A percentile compares a stretch with the other conserved stretches of the same genome.
Conservation (phyloP, 2,329 filamentous ascomycete genomes). For the Nemania sp. region DNA sequence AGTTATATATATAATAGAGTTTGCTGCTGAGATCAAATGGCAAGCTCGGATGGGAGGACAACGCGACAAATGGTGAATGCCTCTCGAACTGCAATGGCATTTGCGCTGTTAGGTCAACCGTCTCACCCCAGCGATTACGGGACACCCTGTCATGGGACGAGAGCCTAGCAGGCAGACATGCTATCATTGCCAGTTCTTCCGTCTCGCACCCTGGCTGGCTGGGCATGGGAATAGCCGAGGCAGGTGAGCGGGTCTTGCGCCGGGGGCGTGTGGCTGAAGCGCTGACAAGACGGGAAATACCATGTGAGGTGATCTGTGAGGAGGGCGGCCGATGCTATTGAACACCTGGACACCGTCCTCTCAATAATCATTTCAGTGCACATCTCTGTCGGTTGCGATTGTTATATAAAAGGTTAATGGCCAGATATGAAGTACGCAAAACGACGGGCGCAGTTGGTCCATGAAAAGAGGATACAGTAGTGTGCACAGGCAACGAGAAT, state of each 20-base stretch:
- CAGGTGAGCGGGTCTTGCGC: constrained; percentile 27
- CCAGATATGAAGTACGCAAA: not conserved
- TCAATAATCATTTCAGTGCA: not conserved
- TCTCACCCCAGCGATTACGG: constrained; percentile 8
- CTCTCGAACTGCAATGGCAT: not conserved
- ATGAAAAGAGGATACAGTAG: too few species aligned
- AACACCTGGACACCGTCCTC: constrained; percentile 1
- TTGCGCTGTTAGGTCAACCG: not conserved
- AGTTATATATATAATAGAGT: not conserved
- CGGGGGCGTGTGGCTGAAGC: constrained; percentile 8
- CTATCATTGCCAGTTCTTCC: constrained; percentile 2
- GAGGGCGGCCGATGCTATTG: not conserved
- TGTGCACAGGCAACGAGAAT: not conserved
- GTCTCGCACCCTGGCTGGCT: constrained; percentile 6
- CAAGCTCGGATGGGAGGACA: not conserved
- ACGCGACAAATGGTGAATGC: not conserved
- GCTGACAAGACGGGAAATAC: not conserved
- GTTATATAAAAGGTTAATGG: too few species aligned
- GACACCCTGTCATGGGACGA: constrained; percentile 16
- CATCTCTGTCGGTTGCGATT: not conserved
- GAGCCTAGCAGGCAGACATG: constrained; percentile 19
- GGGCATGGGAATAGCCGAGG: constrained; percentile 9
- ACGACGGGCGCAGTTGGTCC: not conserved
- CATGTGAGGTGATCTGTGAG: too few species aligned
- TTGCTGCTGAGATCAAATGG: not conserved